Conservation (phyloP, 164 flowering plant genomes). For the Chimonanthus praecox region DNA sequence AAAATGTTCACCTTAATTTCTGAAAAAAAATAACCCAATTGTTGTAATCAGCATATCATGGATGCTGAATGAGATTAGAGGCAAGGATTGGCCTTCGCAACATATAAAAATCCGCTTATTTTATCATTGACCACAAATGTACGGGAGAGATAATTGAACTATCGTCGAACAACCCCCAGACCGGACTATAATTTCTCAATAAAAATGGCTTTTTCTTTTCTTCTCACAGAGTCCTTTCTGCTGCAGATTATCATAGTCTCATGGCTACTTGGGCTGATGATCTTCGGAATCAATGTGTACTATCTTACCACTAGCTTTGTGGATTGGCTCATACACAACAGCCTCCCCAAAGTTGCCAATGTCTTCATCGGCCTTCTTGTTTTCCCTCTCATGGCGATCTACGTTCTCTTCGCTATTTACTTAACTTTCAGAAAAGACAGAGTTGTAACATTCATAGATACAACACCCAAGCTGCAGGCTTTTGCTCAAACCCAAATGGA, state of each 20-base stretch:
- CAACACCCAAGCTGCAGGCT: constrained; percentile 22
- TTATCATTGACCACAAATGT: too few relatives aligned
- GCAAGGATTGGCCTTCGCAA: too few relatives aligned
- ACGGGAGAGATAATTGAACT: too few relatives aligned
- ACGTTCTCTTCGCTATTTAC: constrained; percentile 53
- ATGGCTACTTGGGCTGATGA: constrained; percentile 61
- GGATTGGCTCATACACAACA: constrained; percentile 67
- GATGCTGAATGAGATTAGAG: too few relatives aligned
- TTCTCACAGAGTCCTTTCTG: neutral
- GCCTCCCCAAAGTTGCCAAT: constrained; percentile 53
- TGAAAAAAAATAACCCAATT: too few relatives aligned
- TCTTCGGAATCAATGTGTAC: constrained; percentile 79
- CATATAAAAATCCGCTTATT: too few relatives aligned
- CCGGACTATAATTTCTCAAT: too few relatives aligned
- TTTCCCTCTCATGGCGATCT: constrained; percentile 72
- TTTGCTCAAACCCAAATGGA: constrained; percentile 38
- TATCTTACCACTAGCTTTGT: constrained; percentile 65
- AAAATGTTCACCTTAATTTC: too few relatives aligned
- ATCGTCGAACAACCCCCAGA: too few relatives aligned
- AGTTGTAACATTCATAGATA: constrained; percentile 51
- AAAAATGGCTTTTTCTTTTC: too few relatives aligned
- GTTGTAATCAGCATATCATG: too few relatives aligned
- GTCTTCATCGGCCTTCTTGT: constrained; percentile 71
- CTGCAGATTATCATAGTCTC: constrained; percentile 67
- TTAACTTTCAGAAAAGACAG: constrained; percentile 63